Base-by-base conservation (phyloP, 2,329 filamentous ascomycete species). In the Trichoderma hamatum region DNA sequence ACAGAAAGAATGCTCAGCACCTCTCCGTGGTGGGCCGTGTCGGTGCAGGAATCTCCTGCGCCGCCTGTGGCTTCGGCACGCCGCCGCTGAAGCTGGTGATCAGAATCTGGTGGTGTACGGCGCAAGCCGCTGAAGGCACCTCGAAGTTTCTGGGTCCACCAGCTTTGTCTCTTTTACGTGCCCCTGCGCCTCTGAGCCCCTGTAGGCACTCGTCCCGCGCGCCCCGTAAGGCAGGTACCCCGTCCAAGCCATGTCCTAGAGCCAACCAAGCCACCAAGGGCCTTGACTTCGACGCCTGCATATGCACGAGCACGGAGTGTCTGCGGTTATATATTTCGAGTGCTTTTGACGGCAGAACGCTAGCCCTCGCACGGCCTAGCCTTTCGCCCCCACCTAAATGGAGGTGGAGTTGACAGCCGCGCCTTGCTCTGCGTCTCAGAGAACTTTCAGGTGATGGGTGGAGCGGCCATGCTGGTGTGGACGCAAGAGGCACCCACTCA, bases 181-280 rank as follows among this genome's bases (percentile, higher is more conserved):
- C 56, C 65, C 58, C 56, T 68, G 56, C 56, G 65, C 56, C 56
- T 61, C 65, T 21, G 24, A n/a, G 55, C 43, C 56, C 65, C 65
- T 61, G 56, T 24, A 68, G 43, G 43, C 46, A 54, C 55, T 60
- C 65, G 65, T 63, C 60, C 67, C 67, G 67, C 60, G 58, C 60
- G 67, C 67, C 67, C 67, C 67, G 67, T 69, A 69, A 69, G 67
- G 67, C 67, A 69, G 67, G 67, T 69, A 69, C 67, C 59, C 63
- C 52, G 52, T 56, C 59, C 30, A 61, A 24, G 58, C 39, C 58
- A 32, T 61, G 39, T 61, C 39, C 36, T 46, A 9, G 26, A 49
- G 39, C 58, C 34, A 26, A 21, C 62, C 62, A 65, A 46, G 62
- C 63, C 63, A 66, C 63, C 55, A 32, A 39, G 28, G 26, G 52